These are phyloP conservation scores for Cyamopsis tetragonoloba DNA, from an alignment of 306 rosid species.

Conservation along the genomic window DNA sequence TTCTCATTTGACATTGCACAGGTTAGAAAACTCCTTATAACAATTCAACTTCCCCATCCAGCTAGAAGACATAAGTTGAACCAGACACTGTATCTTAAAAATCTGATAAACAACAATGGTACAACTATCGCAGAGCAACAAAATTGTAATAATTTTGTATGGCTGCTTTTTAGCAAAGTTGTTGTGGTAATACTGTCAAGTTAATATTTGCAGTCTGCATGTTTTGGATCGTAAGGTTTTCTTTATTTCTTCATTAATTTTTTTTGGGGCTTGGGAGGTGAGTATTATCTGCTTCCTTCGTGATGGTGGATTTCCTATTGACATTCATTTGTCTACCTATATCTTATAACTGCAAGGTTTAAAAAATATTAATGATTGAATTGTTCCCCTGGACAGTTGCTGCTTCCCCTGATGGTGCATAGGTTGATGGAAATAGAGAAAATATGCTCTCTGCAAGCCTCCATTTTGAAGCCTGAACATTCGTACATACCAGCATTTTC, in stretches of 20 bases:
- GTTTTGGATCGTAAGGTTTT: too few relatives aligned
- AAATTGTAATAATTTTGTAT: neutral
- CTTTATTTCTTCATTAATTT: too few relatives aligned
- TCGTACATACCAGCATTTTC: conserved; percentile 40
- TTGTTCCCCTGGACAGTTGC: conserved; percentile 43
- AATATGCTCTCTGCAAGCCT: conserved; percentile 35
- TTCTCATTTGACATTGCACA: too few relatives aligned
- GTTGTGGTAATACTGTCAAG: neutral
- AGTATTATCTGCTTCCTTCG: neutral
- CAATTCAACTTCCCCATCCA: neutral
- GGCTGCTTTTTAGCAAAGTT: neutral
- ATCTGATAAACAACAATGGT: neutral
- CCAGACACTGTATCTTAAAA: neutral
- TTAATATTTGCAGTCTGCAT: conserved; percentile 1
- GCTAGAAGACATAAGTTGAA: conserved; percentile 1
- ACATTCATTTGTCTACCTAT: neutral
- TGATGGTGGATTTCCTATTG: neutral
- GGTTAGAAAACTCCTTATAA: too few relatives aligned
- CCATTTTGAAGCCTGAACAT: conserved; percentile 54
- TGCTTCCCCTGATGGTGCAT: conserved; percentile 41
- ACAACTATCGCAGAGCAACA: neutral
- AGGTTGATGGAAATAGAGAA: conserved; percentile 40
- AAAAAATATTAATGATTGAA: too few relatives aligned
- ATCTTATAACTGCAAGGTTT: conserved; percentile 34
- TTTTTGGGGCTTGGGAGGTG: too few relatives aligned